A percentile compares a stretch with the other conserved stretches of the same genome.
Evolutionary conservation across 1,139 yeast species (phyloP).

Genomic region (Diutina mesorugosa): DNA sequence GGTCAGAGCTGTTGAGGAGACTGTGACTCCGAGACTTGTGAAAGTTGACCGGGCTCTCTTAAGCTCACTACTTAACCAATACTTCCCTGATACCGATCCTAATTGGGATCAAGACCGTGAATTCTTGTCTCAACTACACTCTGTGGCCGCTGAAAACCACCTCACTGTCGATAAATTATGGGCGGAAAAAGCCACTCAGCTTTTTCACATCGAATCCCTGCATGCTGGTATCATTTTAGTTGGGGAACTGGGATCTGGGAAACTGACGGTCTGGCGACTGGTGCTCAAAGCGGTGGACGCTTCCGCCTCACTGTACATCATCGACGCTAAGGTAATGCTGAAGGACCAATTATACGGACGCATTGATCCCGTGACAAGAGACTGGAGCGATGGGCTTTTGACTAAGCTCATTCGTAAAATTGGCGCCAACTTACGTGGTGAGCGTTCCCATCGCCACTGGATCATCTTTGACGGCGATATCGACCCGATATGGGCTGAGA

Average conservation of each 20-base stretch:
- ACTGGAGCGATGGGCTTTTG: slow-evolving; percentile 87
- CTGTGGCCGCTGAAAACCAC: slow-evolving; percentile 10
- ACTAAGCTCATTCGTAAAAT: slow-evolving; percentile 56
- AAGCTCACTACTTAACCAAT: slow-evolving; percentile 13
- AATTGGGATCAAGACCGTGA: slow-evolving; percentile 8
- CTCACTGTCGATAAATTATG: slow-evolving; percentile 23
- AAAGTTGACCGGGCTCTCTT: slow-evolving; percentile 34
- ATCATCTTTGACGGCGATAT: slow-evolving; percentile 86
- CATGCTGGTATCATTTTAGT: slow-evolving; percentile 78
- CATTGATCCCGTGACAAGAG: slow-evolving; percentile 66
- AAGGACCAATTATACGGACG: slow-evolving; percentile 62
- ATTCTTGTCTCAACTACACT: slow-evolving; percentile 9
- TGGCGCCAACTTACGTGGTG: slow-evolving; percentile 47
- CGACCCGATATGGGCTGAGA: slow-evolving; percentile 93
- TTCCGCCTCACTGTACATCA: slow-evolving; percentile 27
- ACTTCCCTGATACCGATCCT: slow-evolving; percentile 12
- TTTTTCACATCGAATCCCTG: slow-evolving; percentile 47
- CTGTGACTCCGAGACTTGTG: slow-evolving; percentile 54
- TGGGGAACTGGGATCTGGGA: slow-evolving; percentile 72
- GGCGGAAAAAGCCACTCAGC: slow-evolving; percentile 47
- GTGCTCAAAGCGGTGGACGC: slow-evolving; percentile 32
- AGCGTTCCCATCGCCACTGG: slow-evolving; percentile 49
- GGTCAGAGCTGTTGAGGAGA: slow-evolving; percentile 41
- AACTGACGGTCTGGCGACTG: slow-evolving; percentile 41
- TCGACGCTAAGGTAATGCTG: slow-evolving; percentile 66